These are phyloP conservation scores for Pseudozyma hubeiensis DNA, from an alignment of 1,284 basidiomycete species.

Conservation along the genomic window DNA sequence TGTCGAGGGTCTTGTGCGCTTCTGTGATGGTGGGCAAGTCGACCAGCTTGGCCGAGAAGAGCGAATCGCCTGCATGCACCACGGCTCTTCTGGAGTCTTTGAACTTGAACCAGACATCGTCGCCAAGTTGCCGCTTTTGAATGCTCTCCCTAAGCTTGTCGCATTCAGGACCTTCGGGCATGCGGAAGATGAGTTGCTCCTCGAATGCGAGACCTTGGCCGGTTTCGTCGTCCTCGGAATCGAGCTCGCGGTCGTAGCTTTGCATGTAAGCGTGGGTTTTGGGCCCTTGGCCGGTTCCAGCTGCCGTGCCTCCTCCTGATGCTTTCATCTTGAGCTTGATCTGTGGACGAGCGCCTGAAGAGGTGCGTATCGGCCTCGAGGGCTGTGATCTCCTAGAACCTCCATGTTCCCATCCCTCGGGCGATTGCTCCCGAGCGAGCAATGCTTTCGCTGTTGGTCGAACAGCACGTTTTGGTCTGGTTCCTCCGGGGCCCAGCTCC, in stretches of 20 bases:
- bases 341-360: conserved; percentile 45
- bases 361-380: conserved; percentile 37
- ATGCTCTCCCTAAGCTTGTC: conserved; percentile 73
- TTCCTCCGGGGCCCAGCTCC: conserved; percentile 12
- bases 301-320: conserved; percentile 42
- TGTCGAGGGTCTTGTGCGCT: conserved; percentile 95
- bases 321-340: conserved; percentile 56
- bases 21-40: conserved; percentile 95
- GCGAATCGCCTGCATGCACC: conserved; percentile 84
- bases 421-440: conserved; percentile 47
- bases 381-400: conserved; percentile 26
- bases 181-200: conserved; percentile 93
- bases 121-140: conserved; percentile 77
- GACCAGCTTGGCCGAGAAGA: conserved; percentile 91
- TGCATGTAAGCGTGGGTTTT: conserved; percentile 68
- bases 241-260: conserved; percentile 83
- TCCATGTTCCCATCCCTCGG: conserved; percentile 50
- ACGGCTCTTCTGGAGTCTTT: conserved; percentile 93
- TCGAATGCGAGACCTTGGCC: conserved; percentile 81
- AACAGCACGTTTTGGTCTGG: conserved; percentile 41
- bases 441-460: conserved; percentile 48
- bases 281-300: conserved; percentile 49
- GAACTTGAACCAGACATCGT: conserved; percentile 96
- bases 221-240: conserved; percentile 88
- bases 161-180: conserved; percentile 80